phyloP scores from a whole-genome alignment of 2,329 filamentous ascomycete species.

The Monilinia fructigena region DNA sequence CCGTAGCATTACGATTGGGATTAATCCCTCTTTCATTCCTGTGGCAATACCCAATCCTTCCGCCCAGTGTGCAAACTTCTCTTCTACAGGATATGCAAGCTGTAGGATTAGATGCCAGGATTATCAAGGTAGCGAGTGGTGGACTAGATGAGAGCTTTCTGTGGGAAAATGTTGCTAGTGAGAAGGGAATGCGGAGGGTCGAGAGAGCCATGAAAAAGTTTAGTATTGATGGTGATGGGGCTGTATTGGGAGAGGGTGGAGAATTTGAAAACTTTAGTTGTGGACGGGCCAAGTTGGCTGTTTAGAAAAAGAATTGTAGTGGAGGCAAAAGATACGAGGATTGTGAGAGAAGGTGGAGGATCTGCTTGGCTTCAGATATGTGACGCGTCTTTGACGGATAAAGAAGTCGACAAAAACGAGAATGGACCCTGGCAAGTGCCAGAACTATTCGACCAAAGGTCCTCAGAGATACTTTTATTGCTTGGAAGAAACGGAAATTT shows the following conservation, averaged over 20 bases:
- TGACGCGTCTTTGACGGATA: conserved; percentile 49
- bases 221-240: conserved; percentile 62
- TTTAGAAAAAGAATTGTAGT: conserved; percentile 73
- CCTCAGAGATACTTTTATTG: conserved; percentile 39
- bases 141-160: conserved; percentile 79
- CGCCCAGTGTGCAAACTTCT: conserved; percentile 47
- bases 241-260: conserved; percentile 85
- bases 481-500: conserved; percentile 17
- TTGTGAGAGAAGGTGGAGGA: conserved; percentile 70
- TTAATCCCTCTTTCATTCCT: conserved; percentile 81
- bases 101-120: conserved; percentile 77
- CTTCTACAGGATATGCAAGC: conserved; percentile 79
- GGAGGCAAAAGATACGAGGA: conserved; percentile 49
- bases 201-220: conserved; percentile 63
- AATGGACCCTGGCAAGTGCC: conserved; percentile 53
- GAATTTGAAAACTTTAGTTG: conserved; percentile 89
- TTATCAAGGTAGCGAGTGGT: conserved; percentile 92
- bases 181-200: conserved; percentile 48
- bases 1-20: conserved; percentile 79
- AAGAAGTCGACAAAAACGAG: conserved; percentile 43
- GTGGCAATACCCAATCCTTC: conserved; percentile 84
- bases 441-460: conserved; percentile 64
- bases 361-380: conserved; percentile 68
- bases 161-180: conserved; percentile 73
- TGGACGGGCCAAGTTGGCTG: conserved; percentile 71